Evolutionary conservation across 306 rosid genomes (phyloP).

Genomic region (Rubus parviflorus): DNA sequence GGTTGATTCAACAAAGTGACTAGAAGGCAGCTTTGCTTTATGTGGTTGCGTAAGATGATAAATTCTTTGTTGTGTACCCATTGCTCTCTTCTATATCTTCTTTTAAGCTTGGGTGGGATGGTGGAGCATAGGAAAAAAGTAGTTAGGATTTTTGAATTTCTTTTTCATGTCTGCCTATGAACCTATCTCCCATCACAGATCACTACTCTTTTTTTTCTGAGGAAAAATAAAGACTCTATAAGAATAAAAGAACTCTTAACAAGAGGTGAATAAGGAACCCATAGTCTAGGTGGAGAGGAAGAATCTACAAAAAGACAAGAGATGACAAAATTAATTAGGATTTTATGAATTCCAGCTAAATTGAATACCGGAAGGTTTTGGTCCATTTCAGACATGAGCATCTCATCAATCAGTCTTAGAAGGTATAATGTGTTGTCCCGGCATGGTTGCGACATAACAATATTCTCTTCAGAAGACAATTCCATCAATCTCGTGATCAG

Average conservation of each 20-base stretch:
- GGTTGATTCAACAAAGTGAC: not conserved
- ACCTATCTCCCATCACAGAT: not conserved
- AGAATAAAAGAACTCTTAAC: not conserved
- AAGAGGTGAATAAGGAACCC: not conserved
- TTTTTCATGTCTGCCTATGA: not conserved
- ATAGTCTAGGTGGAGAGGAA: not conserved
- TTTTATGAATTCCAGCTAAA: constrained; percentile 22
- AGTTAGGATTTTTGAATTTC: not conserved
- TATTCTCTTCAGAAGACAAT: constrained; percentile 71
- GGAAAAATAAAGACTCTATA: not conserved
- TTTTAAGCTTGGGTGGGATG: not conserved
- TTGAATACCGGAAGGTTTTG: constrained; percentile 75
- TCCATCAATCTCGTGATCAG: constrained; percentile 66
- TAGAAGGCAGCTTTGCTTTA: constrained; percentile 2
- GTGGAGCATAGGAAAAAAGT: not conserved
- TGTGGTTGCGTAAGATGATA: constrained; percentile 2
- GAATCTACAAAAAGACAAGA: not conserved
- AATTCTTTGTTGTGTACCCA: not conserved
- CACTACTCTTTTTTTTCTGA: not conserved
- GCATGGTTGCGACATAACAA: constrained; percentile 80
- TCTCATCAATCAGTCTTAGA: constrained; percentile 81
- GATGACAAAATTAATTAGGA: not conserved
- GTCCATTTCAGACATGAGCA: constrained; percentile 80
- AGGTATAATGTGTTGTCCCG: constrained; percentile 89
- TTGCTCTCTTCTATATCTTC: not conserved